Evolutionary conservation across 495 filamentous ascomycete genomes (phyloP).

Genomic region (Penicillium mononematosum): DNA sequence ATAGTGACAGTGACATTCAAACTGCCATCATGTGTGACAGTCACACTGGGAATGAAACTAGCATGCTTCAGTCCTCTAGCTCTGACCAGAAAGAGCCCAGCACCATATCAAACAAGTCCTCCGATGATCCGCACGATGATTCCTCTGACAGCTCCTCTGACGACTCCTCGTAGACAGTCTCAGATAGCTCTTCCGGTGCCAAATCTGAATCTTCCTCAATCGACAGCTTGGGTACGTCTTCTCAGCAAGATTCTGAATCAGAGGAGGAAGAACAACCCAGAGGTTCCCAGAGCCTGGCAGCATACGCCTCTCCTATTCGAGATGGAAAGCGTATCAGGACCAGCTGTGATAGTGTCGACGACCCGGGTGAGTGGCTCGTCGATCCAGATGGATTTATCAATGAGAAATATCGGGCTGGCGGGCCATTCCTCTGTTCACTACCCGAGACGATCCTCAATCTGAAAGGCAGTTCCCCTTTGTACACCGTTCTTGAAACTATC

Average conservation of each 20-base stretch:
- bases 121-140: too few relatives aligned
- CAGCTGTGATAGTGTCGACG: background rate
- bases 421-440: background rate
- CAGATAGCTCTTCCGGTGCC: too few relatives aligned
- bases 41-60: too few relatives aligned
- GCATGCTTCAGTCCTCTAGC: too few relatives aligned
- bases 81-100: too few relatives aligned
- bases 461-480: background rate
- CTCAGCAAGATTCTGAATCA: background rate
- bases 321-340: background rate
- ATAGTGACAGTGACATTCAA: too few relatives aligned
- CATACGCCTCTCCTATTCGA: background rate
- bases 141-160: too few relatives aligned
- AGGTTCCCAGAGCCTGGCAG: background rate
- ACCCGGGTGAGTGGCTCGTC: background rate
- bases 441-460: background rate
- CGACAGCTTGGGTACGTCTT: background rate
- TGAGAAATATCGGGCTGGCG: background rate
- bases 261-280: background rate
- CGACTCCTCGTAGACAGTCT: too few relatives aligned
- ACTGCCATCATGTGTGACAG: too few relatives aligned
- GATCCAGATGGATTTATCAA: constrained; percentile 2
- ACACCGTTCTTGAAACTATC: background rate
- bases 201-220: too few relatives aligned
- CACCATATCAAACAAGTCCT: too few relatives aligned